Conservation (phyloP, 768 basidiomycete species). For the Termitomyces sp. region DNA sequence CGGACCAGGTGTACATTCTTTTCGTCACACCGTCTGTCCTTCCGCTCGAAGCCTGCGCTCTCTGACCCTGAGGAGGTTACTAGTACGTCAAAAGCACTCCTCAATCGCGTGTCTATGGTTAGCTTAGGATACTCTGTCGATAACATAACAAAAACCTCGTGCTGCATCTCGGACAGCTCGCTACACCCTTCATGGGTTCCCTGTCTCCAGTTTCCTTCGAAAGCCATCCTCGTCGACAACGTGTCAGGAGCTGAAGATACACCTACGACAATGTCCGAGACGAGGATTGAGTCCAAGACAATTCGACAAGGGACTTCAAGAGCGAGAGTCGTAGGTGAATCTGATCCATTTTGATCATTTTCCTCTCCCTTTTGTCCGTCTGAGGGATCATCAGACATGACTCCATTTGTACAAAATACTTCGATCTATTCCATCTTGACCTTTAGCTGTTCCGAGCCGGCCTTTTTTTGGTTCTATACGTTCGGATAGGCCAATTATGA, state of each 20-base stretch:
- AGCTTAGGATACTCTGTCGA: neutral
- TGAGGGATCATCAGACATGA: neutral
- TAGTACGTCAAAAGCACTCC: neutral
- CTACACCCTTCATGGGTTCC: neutral
- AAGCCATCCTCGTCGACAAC: neutral
- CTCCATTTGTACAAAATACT: neutral
- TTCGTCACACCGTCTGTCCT: neutral
- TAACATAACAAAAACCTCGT: neutral
- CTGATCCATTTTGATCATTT: neutral
- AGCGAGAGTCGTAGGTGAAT: neutral
- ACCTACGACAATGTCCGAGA: no score
- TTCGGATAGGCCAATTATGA: no score
- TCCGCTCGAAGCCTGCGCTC: conserved; percentile 1
- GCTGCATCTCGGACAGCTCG: neutral
- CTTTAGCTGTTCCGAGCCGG: neutral
- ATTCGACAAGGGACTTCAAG: neutral
- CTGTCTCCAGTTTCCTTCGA: neutral
- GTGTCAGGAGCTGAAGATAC: no score
- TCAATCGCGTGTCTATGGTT: neutral
- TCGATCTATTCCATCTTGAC: neutral
- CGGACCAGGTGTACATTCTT: neutral
- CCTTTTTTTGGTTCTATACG: no score
- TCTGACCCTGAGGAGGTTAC: neutral
- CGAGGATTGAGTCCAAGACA: neutral
- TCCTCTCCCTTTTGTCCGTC: no score